Conservation (phyloP, 2,329 filamentous ascomycete species). For the Exserohilum rostratum region DNA sequence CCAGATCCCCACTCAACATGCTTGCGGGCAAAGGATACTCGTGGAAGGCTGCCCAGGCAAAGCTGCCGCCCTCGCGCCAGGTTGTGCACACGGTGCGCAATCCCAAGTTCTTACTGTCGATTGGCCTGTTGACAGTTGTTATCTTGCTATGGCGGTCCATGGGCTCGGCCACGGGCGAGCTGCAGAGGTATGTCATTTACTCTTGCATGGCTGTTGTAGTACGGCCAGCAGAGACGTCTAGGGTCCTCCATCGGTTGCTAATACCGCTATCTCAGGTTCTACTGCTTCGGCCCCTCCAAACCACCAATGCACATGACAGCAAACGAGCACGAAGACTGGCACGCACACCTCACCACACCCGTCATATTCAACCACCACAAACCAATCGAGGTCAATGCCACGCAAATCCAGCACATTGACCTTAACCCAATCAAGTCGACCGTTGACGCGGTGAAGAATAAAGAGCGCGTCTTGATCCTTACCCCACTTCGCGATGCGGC, state of each 20-base stretch:
- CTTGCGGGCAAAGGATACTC: slow-evolving; percentile 86
- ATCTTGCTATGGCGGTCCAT: slow-evolving; percentile 89
- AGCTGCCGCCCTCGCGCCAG: slow-evolving; percentile 77
- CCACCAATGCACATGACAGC: slow-evolving; percentile 94
- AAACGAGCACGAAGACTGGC: slow-evolving; percentile 91
- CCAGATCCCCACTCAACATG: slow-evolving; percentile 60
- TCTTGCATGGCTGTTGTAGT: background rate
- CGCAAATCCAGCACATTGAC: slow-evolving; percentile 78
- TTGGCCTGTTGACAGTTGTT: slow-evolving; percentile 72
- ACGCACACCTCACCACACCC: slow-evolving; percentile 84
- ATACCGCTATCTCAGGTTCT: slow-evolving; percentile 70
- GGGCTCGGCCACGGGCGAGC: slow-evolving; percentile 77
- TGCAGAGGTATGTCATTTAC: slow-evolving; percentile 75
- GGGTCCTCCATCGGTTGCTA: slow-evolving; percentile 16
- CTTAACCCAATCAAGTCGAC: slow-evolving; percentile 87
- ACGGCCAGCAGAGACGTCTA: background rate
- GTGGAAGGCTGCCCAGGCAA: slow-evolving; percentile 87
- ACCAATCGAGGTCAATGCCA: slow-evolving; percentile 81
- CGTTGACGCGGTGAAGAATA: slow-evolving; percentile 75
- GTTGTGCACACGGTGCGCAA: slow-evolving; percentile 68
- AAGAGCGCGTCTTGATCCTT: slow-evolving; percentile 87
- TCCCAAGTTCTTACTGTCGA: slow-evolving; percentile 76
- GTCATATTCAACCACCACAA: slow-evolving; percentile 96
- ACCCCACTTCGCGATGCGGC: slow-evolving; percentile 92
- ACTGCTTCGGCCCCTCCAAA: slow-evolving; percentile 94